A percentile compares a stretch with the other conserved stretches of the same genome.
Evolutionary conservation across 2,329 filamentous ascomycete genomes (phyloP).

Genomic region (Trichoderma afroharzianum): DNA sequence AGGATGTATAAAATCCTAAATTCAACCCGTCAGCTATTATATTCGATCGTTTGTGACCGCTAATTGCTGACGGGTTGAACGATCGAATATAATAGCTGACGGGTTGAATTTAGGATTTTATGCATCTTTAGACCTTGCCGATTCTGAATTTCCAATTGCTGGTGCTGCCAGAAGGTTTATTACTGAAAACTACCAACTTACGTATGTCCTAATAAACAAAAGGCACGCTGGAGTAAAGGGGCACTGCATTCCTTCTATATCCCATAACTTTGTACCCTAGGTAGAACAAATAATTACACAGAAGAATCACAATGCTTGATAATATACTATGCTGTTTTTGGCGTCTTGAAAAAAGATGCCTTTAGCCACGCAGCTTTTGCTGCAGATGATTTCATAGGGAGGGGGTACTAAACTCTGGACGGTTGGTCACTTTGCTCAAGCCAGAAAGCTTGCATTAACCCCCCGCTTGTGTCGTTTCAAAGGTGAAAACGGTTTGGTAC

Average conservation of each 20-base stretch:
- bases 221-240: not conserved
- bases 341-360: not conserved
- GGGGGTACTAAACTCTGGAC: not conserved
- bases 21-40: no score
- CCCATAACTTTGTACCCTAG: not conserved
- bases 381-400: not conserved
- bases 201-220: not conserved
- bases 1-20: no score
- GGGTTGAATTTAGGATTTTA: no score
- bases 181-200: not conserved
- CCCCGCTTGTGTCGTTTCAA: slow-evolving; percentile 67
- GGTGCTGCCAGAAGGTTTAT: no score
- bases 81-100: no score
- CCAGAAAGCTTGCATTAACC: slow-evolving; percentile 55
- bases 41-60: no score
- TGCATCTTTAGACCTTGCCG: no score
- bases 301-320: not conserved
- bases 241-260: not conserved
- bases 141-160: no score
- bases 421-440: not conserved
- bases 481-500: slow-evolving; percentile 61
- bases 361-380: not conserved
- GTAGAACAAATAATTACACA: not conserved
- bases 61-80: no score
- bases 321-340: not conserved